Evolutionary conservation across 345 rosid species (phyloP), one percentile per base, ranked within the genome.

Genomic region (Pugionium dolabratum): DNA sequence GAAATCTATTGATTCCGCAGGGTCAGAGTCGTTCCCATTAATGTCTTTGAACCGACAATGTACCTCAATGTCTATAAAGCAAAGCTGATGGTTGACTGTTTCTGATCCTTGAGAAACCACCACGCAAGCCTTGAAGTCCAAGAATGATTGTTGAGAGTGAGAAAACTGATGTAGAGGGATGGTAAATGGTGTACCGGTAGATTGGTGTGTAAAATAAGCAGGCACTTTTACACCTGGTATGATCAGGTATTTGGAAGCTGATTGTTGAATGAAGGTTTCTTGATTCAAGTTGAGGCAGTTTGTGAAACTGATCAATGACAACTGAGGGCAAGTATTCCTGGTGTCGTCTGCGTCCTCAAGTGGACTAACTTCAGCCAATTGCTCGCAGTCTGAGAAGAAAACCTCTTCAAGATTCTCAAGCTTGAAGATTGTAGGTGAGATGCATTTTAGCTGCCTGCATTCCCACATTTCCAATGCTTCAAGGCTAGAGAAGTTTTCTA

Each of bases 61-160:
- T 58, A 68, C 72, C 34, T 58, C 8, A 18, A 68, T 49, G 58
- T 66, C 71, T 35, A 55, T 28, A 46, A 68, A 68, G 58, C 47
- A 48, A 40, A 47, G 49, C 8, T 10, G 3, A 58, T 58, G 30
- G 2, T 5, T 5, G 0, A 29, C 39, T 0, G 45, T 27, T 45
- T 29, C 9, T n/a, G 54, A 4, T 18, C 43, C 66, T 45, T 67
- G 48, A 7, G 71, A 67, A 46, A 67, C 63, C 65, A 68, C 58
- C 11, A 69, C 35, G 6, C 74, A 70, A 42, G 74, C 74, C 37
- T 29, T 70, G 67, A 70, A 52, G 35, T 43, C 39, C 7, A 69
- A 59, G 47, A 29, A 45, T 42, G 40, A 5, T 10, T 59, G 59
- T 58, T 40, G 35, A 33, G 67, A 34, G 44, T 34, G 37, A 34